Evolutionary conservation across 768 basidiomycete genomes (phyloP), one percentile per base, ranked within the genome.

Genomic region (Cystofilobasidium ferigula): DNA sequence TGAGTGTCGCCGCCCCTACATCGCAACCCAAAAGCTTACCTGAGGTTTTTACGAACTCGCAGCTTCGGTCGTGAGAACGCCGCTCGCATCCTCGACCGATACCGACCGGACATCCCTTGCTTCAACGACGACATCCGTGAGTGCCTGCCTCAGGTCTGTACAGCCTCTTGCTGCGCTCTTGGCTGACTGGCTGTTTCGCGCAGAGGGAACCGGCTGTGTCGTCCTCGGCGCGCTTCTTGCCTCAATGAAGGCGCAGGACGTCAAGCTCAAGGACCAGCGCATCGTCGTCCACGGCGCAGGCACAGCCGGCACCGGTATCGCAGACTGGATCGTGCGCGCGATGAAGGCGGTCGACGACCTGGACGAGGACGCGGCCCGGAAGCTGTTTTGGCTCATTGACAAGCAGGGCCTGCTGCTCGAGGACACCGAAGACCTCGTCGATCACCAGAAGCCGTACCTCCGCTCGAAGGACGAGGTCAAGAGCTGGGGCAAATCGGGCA

Each of bases 111-210:
- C 48, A 75, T 80, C n/a, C 86, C 85, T 0, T 81, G 83, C 6
- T 86, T 91, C 79, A 92, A 92, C 73, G 89, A 92, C 69, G 89
- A 92, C 73, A 86, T 90, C 24, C 75, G n/a, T n/a, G n/a, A n/a
- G n/a, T n/a, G n/a, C n/a, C n/a, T n/a, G n/a, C n/a, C n/a, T n/a
- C n/a, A n/a, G n/a, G n/a, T n/a, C n/a, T n/a, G n/a, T n/a, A n/a
- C n/a, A n/a, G n/a, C n/a, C n/a, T n/a, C n/a, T n/a, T n/a, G n/a
- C n/a, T n/a, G n/a, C n/a, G n/a, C n/a, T n/a, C n/a, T n/a, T n/a
- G n/a, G n/a, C n/a, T n/a, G n/a, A n/a, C n/a, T n/a, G n/a, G n/a
- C n/a, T n/a, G n/a, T n/a, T n/a, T n/a, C n/a, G n/a, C n/a, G n/a
- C n/a, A n/a, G n/a, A 77, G 66, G 76, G 76, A 2, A 77, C 76